phyloP scores from a whole-genome alignment of 2,329 filamentous ascomycete genomes.

The Phaeosphaeria sp. region DNA sequence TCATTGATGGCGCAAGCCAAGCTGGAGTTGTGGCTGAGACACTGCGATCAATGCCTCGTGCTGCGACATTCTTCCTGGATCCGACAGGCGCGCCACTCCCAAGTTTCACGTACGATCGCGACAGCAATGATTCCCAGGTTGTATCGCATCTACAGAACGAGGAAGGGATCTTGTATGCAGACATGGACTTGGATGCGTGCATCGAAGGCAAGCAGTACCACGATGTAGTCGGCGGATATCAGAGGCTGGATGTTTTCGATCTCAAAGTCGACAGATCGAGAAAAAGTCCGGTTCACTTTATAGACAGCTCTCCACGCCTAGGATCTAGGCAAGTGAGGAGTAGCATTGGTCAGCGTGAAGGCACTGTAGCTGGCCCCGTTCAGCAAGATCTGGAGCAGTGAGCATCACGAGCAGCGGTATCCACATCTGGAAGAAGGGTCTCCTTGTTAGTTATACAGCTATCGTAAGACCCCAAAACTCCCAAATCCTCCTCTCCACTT shows the following conservation, averaged over 20 bases:
- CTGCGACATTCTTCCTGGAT: slow-evolving; percentile 59
- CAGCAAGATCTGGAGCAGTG: not conserved
- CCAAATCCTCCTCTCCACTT: slow-evolving; percentile 3
- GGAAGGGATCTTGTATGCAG: slow-evolving; percentile 61
- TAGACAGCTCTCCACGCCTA: not conserved
- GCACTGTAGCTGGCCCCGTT: too few species aligned
- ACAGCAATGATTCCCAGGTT: slow-evolving; percentile 20
- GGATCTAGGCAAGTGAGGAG: not conserved
- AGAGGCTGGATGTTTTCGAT: slow-evolving; percentile 62
- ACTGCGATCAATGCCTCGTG: slow-evolving; percentile 50
- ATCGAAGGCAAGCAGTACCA: slow-evolving; percentile 65
- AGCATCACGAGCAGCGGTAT: not conserved
- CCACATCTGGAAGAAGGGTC: slow-evolving; percentile 17
- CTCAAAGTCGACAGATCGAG: slow-evolving; percentile 54
- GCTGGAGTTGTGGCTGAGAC: slow-evolving; percentile 37
- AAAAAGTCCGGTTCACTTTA: slow-evolving; percentile 14
- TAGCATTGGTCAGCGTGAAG: not conserved
- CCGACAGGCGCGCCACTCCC: slow-evolving; percentile 54
- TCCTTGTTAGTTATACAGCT: slow-evolving; percentile 7
- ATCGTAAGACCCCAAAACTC: slow-evolving; percentile 23
- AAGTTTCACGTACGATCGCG: slow-evolving; percentile 46
- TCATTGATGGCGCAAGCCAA: slow-evolving; percentile 38
- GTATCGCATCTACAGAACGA: slow-evolving; percentile 52
- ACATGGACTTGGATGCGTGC: slow-evolving; percentile 57
- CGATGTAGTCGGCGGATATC: slow-evolving; percentile 63